Conservation (phyloP, 768 basidiomycete species). For the Tylopilus felleus region DNA sequence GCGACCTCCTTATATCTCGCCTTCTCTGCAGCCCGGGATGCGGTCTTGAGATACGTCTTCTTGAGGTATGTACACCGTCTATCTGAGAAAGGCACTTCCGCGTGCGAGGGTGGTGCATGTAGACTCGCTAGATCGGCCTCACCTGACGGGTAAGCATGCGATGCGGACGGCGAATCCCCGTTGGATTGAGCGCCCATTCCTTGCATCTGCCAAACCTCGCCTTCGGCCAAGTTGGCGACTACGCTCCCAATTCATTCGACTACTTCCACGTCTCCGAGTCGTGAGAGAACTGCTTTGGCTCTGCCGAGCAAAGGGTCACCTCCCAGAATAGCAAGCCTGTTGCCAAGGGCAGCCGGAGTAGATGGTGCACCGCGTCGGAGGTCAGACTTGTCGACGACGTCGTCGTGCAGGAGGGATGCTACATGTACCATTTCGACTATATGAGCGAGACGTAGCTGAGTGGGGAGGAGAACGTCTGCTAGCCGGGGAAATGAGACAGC, state of each 20-base stretch:
- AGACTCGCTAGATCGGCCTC: constrained; percentile 37
- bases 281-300: constrained; percentile 80
- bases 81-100: constrained; percentile 34
- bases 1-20: constrained; percentile 86
- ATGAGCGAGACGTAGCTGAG: constrained; percentile 89
- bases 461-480: constrained; percentile 54
- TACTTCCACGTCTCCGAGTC: constrained; percentile 84
- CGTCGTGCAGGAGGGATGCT: constrained; percentile 90
- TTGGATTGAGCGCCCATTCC: not conserved
- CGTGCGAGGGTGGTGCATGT: constrained; percentile 36
- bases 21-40: constrained; percentile 54
- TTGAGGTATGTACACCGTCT: constrained; percentile 80
- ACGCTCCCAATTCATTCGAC: constrained; percentile 92
- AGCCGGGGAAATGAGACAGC: constrained; percentile 32
- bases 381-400: constrained; percentile 73
- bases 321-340: constrained; percentile 90
- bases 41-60: constrained; percentile 63
- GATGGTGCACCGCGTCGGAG: constrained; percentile 67
- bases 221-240: constrained; percentile 94
- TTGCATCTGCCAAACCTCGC: constrained; percentile 75
- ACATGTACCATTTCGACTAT: constrained; percentile 99
- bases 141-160: constrained; percentile 19
- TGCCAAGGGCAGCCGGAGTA: constrained; percentile 77
- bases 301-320: constrained; percentile 96
- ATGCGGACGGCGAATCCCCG: not conserved